Conservation (phyloP, 176 grass and related monocot genomes). For the Urochloa ruziziensis region DNA sequence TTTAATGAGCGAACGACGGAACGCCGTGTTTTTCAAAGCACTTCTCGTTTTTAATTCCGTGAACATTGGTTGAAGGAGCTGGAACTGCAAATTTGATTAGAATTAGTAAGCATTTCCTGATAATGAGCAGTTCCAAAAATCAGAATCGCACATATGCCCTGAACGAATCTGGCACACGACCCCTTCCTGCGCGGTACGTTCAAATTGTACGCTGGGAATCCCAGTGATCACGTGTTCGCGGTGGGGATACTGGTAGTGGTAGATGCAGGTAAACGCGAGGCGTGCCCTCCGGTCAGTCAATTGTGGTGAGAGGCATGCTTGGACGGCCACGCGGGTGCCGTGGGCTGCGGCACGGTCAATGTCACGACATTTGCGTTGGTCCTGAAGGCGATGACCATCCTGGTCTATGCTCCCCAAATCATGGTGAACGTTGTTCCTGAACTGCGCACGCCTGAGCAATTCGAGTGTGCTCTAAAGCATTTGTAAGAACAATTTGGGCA, state of each 20-base stretch:
- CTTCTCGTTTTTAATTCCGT: not conserved
- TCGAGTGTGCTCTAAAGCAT: too few species aligned
- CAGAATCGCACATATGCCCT: not conserved
- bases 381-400: not conserved
- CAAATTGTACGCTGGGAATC: not conserved
- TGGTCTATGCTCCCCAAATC: not conserved
- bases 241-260: not conserved
- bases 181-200: not conserved
- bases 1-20: not conserved
- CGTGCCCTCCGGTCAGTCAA: conserved; percentile 10
- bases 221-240: not conserved
- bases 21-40: not conserved
- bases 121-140: not conserved
- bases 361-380: conserved; percentile 36
- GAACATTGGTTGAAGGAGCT: too few species aligned
- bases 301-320: not conserved
- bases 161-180: not conserved
- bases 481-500: too few species aligned
- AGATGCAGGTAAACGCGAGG: not conserved
- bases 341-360: conserved; percentile 39
- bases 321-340: conserved; percentile 20
- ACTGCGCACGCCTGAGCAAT: too few species aligned
- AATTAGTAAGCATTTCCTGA: not conserved
- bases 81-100: not conserved
- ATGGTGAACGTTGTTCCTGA: not conserved